Base-by-base conservation (phyloP, 805 yeast species). In the Yarrowia alimentaria region DNA sequence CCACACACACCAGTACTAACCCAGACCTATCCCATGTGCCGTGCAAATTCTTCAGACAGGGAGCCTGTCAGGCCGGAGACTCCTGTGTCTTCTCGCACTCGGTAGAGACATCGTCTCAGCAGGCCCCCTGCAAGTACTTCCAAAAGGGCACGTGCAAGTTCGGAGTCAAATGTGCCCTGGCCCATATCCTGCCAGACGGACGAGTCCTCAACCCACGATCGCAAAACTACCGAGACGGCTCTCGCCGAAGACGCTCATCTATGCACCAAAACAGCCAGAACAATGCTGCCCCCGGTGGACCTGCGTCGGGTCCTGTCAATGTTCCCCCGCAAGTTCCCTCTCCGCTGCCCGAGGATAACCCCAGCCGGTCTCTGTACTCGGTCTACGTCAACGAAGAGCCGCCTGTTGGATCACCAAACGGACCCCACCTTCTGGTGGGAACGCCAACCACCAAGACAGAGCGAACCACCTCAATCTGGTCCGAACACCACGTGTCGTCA, bases 141-240 rank as follows among this genome's bases (percentile, higher is more conserved):
- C 93, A 85, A 61, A 86, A 86, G 62, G 98, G 98, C n/a, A 88
- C 89, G 63, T 91, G 99, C 68, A 89, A 89, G 68, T 91, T 91
- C 66, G 99, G 99, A 4, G 71, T 79, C 47, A 90, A 89, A 61
- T 91, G 99, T 71, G 98, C 96, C 1, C 76, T 91, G 61, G 95
- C 95, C 6, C 99, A 91, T 68, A 76, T 85, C 53, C 68, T 85
- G 31, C 94, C 96, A 0, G 95, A 90, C 60, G 96, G 96, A 1
- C 77, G 88, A n/a, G 72, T 86, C 34, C 83, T 85, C 14, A 85
- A 85, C 61, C 61, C 56, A 3, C 56, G 40, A 5, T 31, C 50
- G 28, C 50, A 35, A 26, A 19, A 30, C 16, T 29, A 25, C 35
- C 40, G 51, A 2, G 51, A 50, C 9, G 22, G 31, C 18, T 24